A percentile compares a stretch with the other conserved stretches of the same genome.
Conservation (phyloP, 768 basidiomycete genomes). For the Kwoniella sp. region DNA sequence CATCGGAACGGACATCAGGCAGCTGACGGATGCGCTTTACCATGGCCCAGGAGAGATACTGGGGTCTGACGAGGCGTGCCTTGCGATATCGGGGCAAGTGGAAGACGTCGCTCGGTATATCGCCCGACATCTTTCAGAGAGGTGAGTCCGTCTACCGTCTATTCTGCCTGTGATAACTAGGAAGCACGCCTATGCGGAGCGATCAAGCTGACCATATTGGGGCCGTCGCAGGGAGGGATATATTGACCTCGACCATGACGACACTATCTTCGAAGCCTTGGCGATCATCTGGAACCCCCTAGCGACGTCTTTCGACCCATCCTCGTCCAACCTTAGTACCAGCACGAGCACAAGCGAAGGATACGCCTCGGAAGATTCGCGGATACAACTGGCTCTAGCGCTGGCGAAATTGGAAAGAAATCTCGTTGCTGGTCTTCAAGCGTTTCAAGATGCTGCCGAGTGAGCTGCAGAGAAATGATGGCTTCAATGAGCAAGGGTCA, state of each 20-base stretch:
- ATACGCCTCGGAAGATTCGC: conserved; percentile 26
- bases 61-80: conserved; percentile 26
- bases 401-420: conserved; percentile 81
- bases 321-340: not conserved
- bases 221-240: conserved; percentile 8
- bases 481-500: no score
- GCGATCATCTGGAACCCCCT: conserved; percentile 21
- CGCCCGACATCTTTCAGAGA: conserved; percentile 34
- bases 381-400: conserved; percentile 33
- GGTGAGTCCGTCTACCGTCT: conserved; percentile 25
- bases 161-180: no score
- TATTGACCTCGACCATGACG: not conserved
- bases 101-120: conserved; percentile 35
- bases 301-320: conserved; percentile 19
- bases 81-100: conserved; percentile 11
- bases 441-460: conserved; percentile 75
- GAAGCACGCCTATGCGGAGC: not conserved
- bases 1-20: conserved; percentile 4
- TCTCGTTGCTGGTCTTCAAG: conserved; percentile 71
- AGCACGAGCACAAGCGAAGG: not conserved
- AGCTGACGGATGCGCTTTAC: not conserved
- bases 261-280: conserved; percentile 23
- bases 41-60: conserved; percentile 9
- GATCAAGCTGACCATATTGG: not conserved
- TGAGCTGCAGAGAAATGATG: conserved; percentile 58